A percentile compares a stretch with the other conserved stretches of the same genome.
Conservation (phyloP, 164 flowering plant species). For the Dillenia turbinata region DNA sequence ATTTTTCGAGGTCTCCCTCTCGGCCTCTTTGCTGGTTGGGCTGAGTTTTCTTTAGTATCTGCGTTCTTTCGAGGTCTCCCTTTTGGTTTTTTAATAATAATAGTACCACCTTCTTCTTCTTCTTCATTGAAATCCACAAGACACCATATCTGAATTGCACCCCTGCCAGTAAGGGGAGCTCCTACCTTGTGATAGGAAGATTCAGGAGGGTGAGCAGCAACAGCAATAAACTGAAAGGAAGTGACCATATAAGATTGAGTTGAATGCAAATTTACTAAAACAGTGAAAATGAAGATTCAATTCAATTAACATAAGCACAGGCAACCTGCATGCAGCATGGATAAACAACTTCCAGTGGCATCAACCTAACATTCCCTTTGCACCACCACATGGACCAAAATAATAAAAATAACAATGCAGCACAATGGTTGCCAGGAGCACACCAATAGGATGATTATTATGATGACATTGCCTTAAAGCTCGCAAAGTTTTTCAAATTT, state of each 20-base stretch:
- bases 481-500: too few relatives aligned
- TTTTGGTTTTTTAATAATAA: conserved; percentile 15
- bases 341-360: too few relatives aligned
- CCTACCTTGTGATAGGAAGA: conserved; percentile 89
- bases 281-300: too few relatives aligned
- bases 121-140: conserved; percentile 33
- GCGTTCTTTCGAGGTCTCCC: conserved; percentile 1
- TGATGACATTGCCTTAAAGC: too few relatives aligned
- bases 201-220: conserved; percentile 96
- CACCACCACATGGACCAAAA: too few relatives aligned
- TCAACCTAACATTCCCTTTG: too few relatives aligned
- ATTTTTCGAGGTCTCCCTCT: conserved; percentile 64
- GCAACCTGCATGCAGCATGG: too few relatives aligned
- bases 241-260: not conserved
- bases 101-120: conserved; percentile 17
- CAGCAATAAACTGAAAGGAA: conserved; percentile 73
- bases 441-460: too few relatives aligned
- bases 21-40: conserved; percentile 34
- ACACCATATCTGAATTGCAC: conserved; percentile 91
- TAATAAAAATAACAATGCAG: too few relatives aligned
- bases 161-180: conserved; percentile 71
- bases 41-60: conserved; percentile 7
- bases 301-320: too few relatives aligned
- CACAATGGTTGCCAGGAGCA: too few relatives aligned
- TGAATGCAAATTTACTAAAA: too few relatives aligned